A percentile compares a stretch with the other conserved stretches of the same genome.
Evolutionary conservation across 2,329 filamentous ascomycete species (phyloP).

Genomic region (Nannizziopsis barbatae): DNA sequence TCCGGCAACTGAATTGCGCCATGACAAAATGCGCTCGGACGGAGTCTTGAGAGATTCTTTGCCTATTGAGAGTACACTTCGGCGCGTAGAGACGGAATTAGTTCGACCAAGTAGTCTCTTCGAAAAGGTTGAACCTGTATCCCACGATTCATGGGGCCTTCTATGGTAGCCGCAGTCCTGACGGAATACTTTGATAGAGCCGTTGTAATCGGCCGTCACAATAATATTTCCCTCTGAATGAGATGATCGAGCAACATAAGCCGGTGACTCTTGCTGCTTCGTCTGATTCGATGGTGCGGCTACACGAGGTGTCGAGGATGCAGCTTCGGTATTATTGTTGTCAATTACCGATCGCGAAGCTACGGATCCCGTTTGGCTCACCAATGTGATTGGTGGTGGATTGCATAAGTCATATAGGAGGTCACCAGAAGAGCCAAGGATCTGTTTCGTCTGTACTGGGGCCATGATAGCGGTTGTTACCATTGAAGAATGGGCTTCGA

Average conservation of each 20-base stretch:
- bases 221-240: conserved; percentile 83
- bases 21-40: conserved; percentile 73
- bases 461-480: conserved; percentile 85
- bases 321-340: conserved; percentile 22
- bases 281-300: conserved; percentile 26
- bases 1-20: conserved; percentile 61
- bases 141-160: conserved; percentile 64
- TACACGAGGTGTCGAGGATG: conserved; percentile 18
- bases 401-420: conserved; percentile 96
- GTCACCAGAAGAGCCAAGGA: conserved; percentile 71
- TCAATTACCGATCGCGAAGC: conserved; percentile 42
- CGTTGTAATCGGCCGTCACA: conserved; percentile 77
- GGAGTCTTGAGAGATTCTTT: conserved; percentile 38
- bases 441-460: conserved; percentile 62
- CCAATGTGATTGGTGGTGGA: conserved; percentile 73
- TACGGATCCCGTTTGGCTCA: conserved; percentile 58
- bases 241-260: conserved; percentile 62
- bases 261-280: conserved; percentile 57
- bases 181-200: conserved; percentile 84
- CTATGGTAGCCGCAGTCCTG: conserved; percentile 85
- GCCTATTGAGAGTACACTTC: conserved; percentile 39
- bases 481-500: conserved; percentile 79
- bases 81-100: conserved; percentile 47
- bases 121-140: conserved; percentile 65
- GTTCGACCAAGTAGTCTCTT: conserved; percentile 49